These are phyloP conservation scores for Digitaria exilis DNA, from an alignment of 202 grass and related monocot species.

Conservation along the genomic window DNA sequence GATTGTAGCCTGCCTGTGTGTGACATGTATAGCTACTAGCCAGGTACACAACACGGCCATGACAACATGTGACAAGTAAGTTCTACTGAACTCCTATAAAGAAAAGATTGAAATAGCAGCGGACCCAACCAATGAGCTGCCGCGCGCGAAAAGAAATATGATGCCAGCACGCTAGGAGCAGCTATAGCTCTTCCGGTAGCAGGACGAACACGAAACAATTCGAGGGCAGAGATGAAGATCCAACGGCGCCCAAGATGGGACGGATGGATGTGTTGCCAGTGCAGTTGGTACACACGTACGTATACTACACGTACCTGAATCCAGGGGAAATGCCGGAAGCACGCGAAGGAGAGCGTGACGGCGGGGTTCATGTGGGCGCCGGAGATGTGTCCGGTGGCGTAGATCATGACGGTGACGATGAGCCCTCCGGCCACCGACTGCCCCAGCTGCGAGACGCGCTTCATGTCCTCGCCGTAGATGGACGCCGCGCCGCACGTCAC, in stretches of 20 bases:
- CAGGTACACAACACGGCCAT: conserved; percentile 7
- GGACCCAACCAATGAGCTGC: conserved; percentile 2
- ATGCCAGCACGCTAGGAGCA: neutral
- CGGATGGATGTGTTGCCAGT: neutral
- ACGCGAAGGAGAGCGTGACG: conserved; percentile 80
- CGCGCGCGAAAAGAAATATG: neutral
- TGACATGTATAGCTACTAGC: neutral
- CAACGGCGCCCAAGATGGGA: neutral
- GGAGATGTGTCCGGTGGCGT: conserved; percentile 85
- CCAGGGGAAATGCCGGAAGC: conserved; percentile 79
- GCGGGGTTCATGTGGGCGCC: conserved; percentile 91
- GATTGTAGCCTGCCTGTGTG: neutral
- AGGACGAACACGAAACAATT: neutral
- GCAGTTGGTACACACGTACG: neutral
- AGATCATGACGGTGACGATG: conserved; percentile 95
- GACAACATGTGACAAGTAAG: conserved; percentile 29
- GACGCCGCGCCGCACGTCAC: conserved; percentile 74
- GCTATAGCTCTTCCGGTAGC: neutral
- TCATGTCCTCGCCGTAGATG: conserved; percentile 59
- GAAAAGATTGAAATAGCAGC: neutral
- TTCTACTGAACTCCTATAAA: conserved; percentile 25
- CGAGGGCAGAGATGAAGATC: neutral
- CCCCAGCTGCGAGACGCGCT: conserved; percentile 67
- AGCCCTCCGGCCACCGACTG: conserved; percentile 67
- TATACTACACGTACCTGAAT: conserved; percentile 74